These are phyloP conservation scores for Aeschynomene evenia DNA, from an alignment of 306 rosid genomes.

Conservation along the genomic window DNA sequence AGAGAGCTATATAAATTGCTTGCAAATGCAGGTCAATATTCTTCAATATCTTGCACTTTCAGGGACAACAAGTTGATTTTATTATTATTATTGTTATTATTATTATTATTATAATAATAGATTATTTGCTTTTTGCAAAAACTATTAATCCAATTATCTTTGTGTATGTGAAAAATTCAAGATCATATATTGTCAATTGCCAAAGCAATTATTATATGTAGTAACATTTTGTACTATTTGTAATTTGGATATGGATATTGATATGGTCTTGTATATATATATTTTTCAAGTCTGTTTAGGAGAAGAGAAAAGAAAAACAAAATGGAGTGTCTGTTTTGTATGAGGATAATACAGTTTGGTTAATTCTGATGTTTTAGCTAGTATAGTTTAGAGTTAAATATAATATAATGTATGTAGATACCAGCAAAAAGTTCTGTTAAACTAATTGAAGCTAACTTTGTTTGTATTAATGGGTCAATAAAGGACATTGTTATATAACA, in stretches of 20 bases:
- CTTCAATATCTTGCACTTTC: constrained; percentile 55
- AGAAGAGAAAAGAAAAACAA: constrained; percentile 1
- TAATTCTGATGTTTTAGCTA: background rate
- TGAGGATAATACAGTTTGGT: background rate
- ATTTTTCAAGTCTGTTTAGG: background rate
- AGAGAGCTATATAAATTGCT: constrained; percentile 63
- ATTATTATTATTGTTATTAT: too few species aligned
- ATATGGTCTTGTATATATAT: background rate
- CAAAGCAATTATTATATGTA: background rate
- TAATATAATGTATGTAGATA: background rate
- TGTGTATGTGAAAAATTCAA: background rate
- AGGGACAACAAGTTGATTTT: constrained; percentile 23
- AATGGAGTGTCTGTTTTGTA: background rate
- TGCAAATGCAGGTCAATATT: constrained; percentile 72
- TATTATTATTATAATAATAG: too few species aligned
- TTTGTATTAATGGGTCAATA: background rate
- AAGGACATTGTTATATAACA: too few species aligned
- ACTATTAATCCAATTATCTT: background rate
- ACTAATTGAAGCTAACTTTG: background rate
- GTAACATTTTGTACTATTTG: background rate
- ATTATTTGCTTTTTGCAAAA: background rate
- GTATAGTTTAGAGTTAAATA: background rate
- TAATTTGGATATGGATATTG: background rate
- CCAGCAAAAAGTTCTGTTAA: background rate
- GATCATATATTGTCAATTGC: background rate